These are phyloP conservation scores for Ophiocordyceps robertsii DNA, from an alignment of 2,329 filamentous ascomycete species.

Conservation along the genomic window DNA sequence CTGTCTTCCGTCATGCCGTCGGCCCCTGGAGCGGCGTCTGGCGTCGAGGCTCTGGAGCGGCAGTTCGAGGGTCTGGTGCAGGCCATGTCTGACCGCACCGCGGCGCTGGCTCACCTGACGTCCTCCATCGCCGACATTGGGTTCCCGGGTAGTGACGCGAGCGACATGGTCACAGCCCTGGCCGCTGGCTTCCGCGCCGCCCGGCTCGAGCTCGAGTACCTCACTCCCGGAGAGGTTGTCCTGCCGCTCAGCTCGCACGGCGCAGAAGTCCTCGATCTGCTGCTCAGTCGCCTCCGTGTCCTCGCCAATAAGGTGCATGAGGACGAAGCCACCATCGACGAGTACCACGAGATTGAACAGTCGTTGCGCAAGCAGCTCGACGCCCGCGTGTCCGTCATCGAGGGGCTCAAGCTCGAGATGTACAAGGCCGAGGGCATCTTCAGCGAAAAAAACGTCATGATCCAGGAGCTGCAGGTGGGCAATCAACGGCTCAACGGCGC, in stretches of 20 bases:
- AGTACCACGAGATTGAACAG: conserved; percentile 43
- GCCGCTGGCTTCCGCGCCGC: conserved; percentile 38
- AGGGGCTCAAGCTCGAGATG: conserved; percentile 30
- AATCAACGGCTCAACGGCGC: conserved; percentile 37
- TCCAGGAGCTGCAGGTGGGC: conserved; percentile 34
- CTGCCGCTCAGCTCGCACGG: conserved; percentile 39
- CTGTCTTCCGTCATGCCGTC: conserved; percentile 12
- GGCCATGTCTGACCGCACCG: conserved; percentile 33
- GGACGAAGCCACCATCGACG: conserved; percentile 41
- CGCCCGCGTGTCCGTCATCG: conserved; percentile 37
- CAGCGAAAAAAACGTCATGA: conserved; percentile 21
- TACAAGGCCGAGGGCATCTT: conserved; percentile 18
- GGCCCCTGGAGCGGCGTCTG: not conserved
- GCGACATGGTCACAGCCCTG: conserved; percentile 35
- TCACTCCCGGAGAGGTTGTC: conserved; percentile 43
- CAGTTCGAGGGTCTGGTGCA: conserved; percentile 29
- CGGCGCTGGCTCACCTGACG: conserved; percentile 30
- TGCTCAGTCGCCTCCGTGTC: conserved; percentile 35
- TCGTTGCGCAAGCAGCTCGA: conserved; percentile 43
- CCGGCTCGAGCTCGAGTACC: conserved; percentile 47
- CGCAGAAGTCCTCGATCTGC: conserved; percentile 39
- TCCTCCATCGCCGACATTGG: conserved; percentile 33
- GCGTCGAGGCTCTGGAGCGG: conserved; percentile 22
- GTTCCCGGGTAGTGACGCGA: conserved; percentile 32
- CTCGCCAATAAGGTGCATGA: conserved; percentile 32